These are phyloP conservation scores for Trametes elegans DNA, from an alignment of 768 basidiomycete species.

Conservation along the genomic window DNA sequence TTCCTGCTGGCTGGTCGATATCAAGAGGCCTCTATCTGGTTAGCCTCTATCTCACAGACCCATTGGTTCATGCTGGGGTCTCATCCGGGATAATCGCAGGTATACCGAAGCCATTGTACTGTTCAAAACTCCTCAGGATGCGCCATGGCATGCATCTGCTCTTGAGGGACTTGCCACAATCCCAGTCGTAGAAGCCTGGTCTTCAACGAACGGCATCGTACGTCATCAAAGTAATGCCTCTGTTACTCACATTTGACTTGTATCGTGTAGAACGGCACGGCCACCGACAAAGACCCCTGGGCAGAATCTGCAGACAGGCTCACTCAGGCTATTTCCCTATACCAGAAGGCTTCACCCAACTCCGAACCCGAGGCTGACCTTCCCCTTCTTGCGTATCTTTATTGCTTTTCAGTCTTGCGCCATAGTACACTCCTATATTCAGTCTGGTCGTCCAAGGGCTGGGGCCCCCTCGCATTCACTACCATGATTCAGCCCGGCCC, in stretches of 20 bases:
- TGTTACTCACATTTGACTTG: not conserved
- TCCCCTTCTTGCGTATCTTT: slow-evolving; percentile 65
- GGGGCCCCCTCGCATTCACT: slow-evolving; percentile 76
- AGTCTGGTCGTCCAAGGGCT: slow-evolving; percentile 84
- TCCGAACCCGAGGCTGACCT: slow-evolving; percentile 51
- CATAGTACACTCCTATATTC: slow-evolving; percentile 74
- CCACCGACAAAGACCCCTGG: slow-evolving; percentile 69
- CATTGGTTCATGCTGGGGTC: no score
- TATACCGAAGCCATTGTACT: slow-evolving; percentile 82
- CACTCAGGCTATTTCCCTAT: slow-evolving; percentile 57
- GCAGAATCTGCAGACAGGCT: slow-evolving; percentile 72
- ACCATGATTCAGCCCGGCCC: slow-evolving; percentile 69
- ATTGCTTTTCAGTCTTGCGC: slow-evolving; percentile 64
- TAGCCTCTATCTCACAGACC: no score
- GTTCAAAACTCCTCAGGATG: slow-evolving; percentile 74
- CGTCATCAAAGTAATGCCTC: slow-evolving; percentile 28
- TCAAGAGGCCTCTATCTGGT: slow-evolving; percentile 83
- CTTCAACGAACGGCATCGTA: slow-evolving; percentile 68
- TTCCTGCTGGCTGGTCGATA: slow-evolving; percentile 85
- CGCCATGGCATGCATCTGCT: slow-evolving; percentile 86
- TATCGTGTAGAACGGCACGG: slow-evolving; percentile 51
- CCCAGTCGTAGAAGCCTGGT: slow-evolving; percentile 82
- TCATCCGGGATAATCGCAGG: no score
- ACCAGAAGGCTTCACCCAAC: slow-evolving; percentile 52
- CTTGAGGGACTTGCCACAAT: slow-evolving; percentile 84